Percentiles rank a stretch among this genome's conserved stretches.
Evolutionary conservation across 2,329 filamentous ascomycete species (phyloP).

Genomic region (Furcasterigmium furcatum): DNA sequence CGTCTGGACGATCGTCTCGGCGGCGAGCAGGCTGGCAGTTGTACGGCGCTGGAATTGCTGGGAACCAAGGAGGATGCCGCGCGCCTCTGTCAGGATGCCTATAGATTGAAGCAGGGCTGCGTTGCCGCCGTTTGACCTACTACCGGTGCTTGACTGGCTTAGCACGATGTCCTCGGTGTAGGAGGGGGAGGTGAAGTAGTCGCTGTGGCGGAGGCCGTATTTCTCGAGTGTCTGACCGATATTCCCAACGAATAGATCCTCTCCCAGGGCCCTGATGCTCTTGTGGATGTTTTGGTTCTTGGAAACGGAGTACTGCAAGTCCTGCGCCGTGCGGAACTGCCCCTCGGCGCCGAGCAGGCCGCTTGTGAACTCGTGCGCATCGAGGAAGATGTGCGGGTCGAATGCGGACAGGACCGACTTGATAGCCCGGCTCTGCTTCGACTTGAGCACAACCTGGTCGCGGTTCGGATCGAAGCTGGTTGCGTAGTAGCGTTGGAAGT

Average conservation of each 20-base stretch:
- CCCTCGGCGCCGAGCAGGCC: constrained; percentile 3
- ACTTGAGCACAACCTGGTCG: constrained; percentile 7
- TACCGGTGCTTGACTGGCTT: constrained; percentile 5
- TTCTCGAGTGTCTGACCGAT: constrained; percentile 3
- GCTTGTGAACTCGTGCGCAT: constrained; percentile 9
- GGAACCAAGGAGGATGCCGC: constrained; percentile 8
- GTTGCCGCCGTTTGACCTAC: constrained; percentile 4
- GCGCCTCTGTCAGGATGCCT: constrained; percentile 8
- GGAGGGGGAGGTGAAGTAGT: constrained; percentile 5
- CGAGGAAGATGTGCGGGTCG: constrained; percentile 8
- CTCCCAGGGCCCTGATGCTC: constrained; percentile 4
- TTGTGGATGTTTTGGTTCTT: constrained; percentile 10
- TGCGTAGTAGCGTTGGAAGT: constrained; percentile 9
- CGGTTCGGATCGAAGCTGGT: constrained; percentile 8
- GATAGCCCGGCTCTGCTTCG: constrained; percentile 6
- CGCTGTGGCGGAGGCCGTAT: constrained; percentile 4
- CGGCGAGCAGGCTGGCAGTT: constrained; percentile 2
- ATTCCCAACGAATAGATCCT: constrained; percentile 5
- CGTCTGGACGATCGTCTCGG: constrained; percentile 5
- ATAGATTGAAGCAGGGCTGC: constrained; percentile 6
- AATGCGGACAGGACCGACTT: constrained; percentile 6
- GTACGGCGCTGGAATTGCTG: constrained; percentile 11
- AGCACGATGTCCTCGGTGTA: constrained; percentile 4
- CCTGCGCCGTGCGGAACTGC: constrained; percentile 9
- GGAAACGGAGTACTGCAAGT: constrained; percentile 2